Conservation (phyloP, 345 rosid genomes). For the Eutrema yunnanense region DNA sequence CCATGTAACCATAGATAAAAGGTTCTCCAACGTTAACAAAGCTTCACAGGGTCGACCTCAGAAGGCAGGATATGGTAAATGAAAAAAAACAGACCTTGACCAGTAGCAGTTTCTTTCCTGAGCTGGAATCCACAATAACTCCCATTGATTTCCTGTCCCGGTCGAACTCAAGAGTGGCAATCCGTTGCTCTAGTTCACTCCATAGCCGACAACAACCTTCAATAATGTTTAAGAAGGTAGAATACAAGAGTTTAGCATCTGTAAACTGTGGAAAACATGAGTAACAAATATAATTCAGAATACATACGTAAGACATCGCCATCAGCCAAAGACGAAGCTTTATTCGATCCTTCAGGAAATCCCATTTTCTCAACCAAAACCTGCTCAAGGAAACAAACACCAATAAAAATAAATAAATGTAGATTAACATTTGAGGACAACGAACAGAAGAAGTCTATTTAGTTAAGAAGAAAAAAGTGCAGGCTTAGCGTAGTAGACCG, state of each 20-base stretch:
- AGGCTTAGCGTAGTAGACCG: background rate
- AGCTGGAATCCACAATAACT: slow-evolving; percentile 76
- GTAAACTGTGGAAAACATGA: background rate
- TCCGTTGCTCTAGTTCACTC: slow-evolving; percentile 63
- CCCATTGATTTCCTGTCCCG: slow-evolving; percentile 97
- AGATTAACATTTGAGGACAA: background rate
- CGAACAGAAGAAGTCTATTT: background rate
- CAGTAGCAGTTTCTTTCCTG: slow-evolving; percentile 62
- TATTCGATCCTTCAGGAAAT: slow-evolving; percentile 55
- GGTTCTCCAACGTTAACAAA: background rate
- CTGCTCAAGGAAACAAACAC: slow-evolving; percentile 34
- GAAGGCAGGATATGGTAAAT: background rate
- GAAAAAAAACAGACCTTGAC: slow-evolving; percentile 59
- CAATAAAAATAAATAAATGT: background rate
- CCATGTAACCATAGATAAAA: background rate
- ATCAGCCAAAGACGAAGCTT: slow-evolving; percentile 32
- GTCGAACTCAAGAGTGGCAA: slow-evolving; percentile 95
- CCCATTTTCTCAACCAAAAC: slow-evolving; percentile 97
- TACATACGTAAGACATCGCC: slow-evolving; percentile 50
- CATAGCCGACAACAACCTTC: slow-evolving; percentile 68
- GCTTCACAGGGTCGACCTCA: background rate
- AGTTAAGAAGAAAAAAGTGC: background rate
- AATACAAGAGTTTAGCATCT: background rate
- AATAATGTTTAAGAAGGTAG: background rate
- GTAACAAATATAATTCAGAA: background rate